phyloP scores from a whole-genome alignment of 768 basidiomycete species.

The Termitomyces sp. region DNA sequence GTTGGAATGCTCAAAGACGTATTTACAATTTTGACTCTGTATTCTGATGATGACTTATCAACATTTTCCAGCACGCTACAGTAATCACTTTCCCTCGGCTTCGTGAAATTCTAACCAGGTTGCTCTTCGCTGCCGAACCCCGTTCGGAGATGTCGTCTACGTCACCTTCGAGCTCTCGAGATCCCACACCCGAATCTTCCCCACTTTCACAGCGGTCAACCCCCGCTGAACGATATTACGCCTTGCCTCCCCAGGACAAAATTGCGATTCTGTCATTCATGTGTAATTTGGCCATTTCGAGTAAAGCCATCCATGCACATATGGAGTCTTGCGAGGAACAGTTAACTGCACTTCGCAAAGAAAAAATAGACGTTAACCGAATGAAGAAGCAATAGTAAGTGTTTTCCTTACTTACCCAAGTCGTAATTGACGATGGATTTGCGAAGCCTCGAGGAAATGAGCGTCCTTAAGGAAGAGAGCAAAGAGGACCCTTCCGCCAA shows the following conservation, averaged over 20 bases:
- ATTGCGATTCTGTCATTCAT: constrained; percentile 85
- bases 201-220: constrained; percentile 37
- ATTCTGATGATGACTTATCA: neutral
- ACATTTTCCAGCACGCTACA: constrained; percentile 58
- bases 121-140: constrained; percentile 65
- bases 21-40: constrained; percentile 26
- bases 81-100: constrained; percentile 65
- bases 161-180: constrained; percentile 39
- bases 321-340: constrained; percentile 90
- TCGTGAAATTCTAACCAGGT: constrained; percentile 61
- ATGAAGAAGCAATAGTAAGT: constrained; percentile 85
- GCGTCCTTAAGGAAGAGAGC: constrained; percentile 48
- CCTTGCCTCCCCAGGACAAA: constrained; percentile 71
- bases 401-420: neutral
- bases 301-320: constrained; percentile 80
- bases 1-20: constrained; percentile 89
- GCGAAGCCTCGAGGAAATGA: constrained; percentile 69
- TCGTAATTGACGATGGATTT: constrained; percentile 6
- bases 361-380: constrained; percentile 92
- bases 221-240: constrained; percentile 67
- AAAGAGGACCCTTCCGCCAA: constrained; percentile 43
- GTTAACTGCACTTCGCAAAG: constrained; percentile 88
- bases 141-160: constrained; percentile 36
- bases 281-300: constrained; percentile 84
- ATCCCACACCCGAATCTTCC: constrained; percentile 38